Evolutionary conservation across 192 early-diverging fungal genomes (phyloP), one percentile per base, ranked within the genome.

Genomic region (Thoreauomyces humboldtii): DNA sequence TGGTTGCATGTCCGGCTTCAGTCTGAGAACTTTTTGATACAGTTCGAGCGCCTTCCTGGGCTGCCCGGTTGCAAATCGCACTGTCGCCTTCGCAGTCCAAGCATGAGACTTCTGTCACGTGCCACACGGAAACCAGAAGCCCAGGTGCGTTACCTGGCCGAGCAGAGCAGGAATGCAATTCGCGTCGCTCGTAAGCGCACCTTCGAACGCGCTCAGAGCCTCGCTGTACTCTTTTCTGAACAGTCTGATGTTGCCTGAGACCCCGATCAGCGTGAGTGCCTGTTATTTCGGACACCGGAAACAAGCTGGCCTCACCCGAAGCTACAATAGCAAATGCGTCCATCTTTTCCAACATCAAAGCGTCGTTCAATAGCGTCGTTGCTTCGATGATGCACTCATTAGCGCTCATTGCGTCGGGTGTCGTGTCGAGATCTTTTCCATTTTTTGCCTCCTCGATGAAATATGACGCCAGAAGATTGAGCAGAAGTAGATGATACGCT

Each of bases 1-100:
- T 45, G 91, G 80, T 59, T 73, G 72, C 15, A 81, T 70, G 4
- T 77, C 66, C 1, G 93, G 87, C 29, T 73, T 67, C 55, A 86
- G 59, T 33, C 50, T 76, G 3, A 94, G 78, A 12, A 91, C 82
- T 44, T 78, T 82, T 70, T 95, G 92, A 69, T 95, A 98, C 24
- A 69, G 63, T 17, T 69, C 74, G 62, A 98, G 77, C 17, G 92
- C 90, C 19, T 78, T 69, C 52, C 74, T 77, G 69, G 83, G 92
- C 35, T 89, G 72, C 48, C 88, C 82, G 19, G 69, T 67, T 29
- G 74, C 58, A 65, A 81, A 88, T 1, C 80, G 76, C 22, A 87
- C 82, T 19, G 88, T 77, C 6, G 86, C 91, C 65, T 80, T 35
- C 9, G 24, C 52, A 54, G 7, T 7, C 11, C 38, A 41, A 46